phyloP scores from a whole-genome alignment of 108 stramenopile species.

The Cyclostephanos invisitatus region DNA sequence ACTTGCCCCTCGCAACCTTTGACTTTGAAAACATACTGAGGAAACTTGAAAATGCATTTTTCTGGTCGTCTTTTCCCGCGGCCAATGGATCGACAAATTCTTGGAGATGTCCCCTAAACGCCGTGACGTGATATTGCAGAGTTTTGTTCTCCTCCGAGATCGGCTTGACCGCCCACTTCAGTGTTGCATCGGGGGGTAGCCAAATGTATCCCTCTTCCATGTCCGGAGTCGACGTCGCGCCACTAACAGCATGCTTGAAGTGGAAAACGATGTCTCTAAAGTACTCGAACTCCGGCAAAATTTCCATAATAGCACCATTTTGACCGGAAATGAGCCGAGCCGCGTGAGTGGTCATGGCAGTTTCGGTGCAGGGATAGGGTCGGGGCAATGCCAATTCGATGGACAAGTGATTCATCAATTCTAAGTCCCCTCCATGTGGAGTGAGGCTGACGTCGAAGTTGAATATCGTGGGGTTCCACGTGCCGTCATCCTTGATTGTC shows the following conservation, averaged over 20 bases:
- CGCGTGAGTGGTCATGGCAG: slow-evolving; percentile 66
- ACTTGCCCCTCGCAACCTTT: slow-evolving; percentile 67
- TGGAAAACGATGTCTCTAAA: slow-evolving; percentile 95
- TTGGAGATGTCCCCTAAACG: slow-evolving; percentile 70
- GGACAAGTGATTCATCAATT: slow-evolving; percentile 78
- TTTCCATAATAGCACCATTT: slow-evolving; percentile 90
- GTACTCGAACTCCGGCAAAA: slow-evolving; percentile 96
- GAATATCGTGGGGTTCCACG: slow-evolving; percentile 81
- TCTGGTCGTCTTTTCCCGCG: slow-evolving; percentile 50
- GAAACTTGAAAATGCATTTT: slow-evolving; percentile 70
- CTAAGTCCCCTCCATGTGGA: slow-evolving; percentile 80
- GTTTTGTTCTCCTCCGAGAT: slow-evolving; percentile 69
- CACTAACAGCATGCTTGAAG: slow-evolving; percentile 91
- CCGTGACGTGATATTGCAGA: slow-evolving; percentile 69
- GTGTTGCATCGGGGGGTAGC: slow-evolving; percentile 82
- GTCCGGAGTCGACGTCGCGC: slow-evolving; percentile 72
- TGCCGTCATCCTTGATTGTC: slow-evolving; percentile 68
- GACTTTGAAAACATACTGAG: slow-evolving; percentile 72
- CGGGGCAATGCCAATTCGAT: slow-evolving; percentile 82
- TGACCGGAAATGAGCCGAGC: slow-evolving; percentile 75
- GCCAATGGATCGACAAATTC: slow-evolving; percentile 65
- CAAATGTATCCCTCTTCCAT: slow-evolving; percentile 70
- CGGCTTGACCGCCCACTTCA: slow-evolving; percentile 72
- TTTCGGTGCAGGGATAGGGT: slow-evolving; percentile 68
- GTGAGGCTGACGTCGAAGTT: slow-evolving; percentile 82